Percentiles rank a stretch among this genome's conserved stretches.
Evolutionary conservation across 192 early-diverging fungal genomes (phyloP).

Genomic region (Mortierella antarctica): DNA sequence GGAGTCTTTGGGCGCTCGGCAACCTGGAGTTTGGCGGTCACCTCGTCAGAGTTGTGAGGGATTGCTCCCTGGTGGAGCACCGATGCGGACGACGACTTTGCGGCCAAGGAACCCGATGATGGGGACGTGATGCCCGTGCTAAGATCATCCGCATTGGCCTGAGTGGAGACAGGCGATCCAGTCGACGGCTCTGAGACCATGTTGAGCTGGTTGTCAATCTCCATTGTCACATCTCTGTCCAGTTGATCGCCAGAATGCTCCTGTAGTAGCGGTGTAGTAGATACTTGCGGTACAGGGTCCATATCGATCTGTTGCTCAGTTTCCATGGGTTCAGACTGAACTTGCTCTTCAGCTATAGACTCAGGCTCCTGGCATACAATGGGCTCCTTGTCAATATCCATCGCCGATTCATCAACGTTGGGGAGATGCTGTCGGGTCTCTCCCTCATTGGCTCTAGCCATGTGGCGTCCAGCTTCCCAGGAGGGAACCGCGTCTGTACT

Average conservation of each 20-base stretch:
- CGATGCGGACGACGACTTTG: slow-evolving; percentile 13
- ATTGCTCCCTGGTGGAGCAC: not conserved
- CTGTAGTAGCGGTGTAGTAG: not conserved
- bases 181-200: slow-evolving; percentile 34
- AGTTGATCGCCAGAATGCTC: not conserved
- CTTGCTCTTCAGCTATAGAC: not conserved
- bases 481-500: slow-evolving; percentile 31
- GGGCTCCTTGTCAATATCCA: slow-evolving; percentile 43
- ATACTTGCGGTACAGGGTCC: slow-evolving; percentile 10
- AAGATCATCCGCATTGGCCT: slow-evolving; percentile 15
- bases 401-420: slow-evolving; percentile 7
- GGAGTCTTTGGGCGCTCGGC: slow-evolving; percentile 23
- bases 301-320: slow-evolving; percentile 16
- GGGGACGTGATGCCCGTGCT: slow-evolving; percentile 23
- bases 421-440: slow-evolving; percentile 12
- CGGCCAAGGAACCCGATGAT: slow-evolving; percentile 23
- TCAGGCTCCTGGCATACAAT: slow-evolving; percentile 1
- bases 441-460: slow-evolving; percentile 8
- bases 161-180: slow-evolving; percentile 31
- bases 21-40: slow-evolving; percentile 6
- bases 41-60: slow-evolving; percentile 16
- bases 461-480: slow-evolving; percentile 32
- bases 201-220: slow-evolving; percentile 35
- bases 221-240: slow-evolving; percentile 33
- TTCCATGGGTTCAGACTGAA: slow-evolving; percentile 33